phyloP scores from a whole-genome alignment of 2,329 filamentous ascomycete genomes.

The Monilinia fructicola region DNA sequence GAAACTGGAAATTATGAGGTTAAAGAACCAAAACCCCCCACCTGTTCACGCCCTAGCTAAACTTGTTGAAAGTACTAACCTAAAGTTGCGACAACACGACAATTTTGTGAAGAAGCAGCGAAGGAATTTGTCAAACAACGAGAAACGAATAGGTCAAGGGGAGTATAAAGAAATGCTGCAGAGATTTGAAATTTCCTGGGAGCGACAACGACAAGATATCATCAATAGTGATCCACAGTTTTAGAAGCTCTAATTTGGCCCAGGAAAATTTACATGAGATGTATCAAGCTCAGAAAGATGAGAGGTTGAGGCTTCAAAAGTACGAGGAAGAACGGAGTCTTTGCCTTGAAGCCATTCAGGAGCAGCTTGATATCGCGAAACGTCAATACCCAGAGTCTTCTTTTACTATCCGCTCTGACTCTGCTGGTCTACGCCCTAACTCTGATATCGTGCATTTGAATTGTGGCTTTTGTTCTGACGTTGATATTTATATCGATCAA shows the following conservation, averaged over 20 bases:
- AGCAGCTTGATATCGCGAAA: not conserved
- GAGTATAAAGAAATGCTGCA: not conserved
- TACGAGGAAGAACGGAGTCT: not conserved
- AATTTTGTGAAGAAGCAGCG: not conserved
- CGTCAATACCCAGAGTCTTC: not conserved
- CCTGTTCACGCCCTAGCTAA: not conserved
- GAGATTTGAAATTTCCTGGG: not conserved
- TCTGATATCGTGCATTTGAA: not conserved
- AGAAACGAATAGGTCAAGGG: not conserved
- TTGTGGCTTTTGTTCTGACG: not conserved
- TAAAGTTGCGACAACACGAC: not conserved
- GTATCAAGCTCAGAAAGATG: not conserved
- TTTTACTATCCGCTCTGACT: not conserved
- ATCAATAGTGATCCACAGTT: not conserved
- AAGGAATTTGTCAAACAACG: not conserved
- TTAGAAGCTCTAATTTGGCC: not conserved
- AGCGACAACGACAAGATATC: conserved; percentile 5
- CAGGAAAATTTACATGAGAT: not conserved
- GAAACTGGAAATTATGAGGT: not conserved
- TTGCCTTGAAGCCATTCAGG: not conserved
- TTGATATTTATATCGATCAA: no score
- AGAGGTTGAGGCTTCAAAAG: not conserved
- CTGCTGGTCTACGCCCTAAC: not conserved
- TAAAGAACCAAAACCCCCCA: not conserved
- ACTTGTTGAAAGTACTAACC: not conserved